Base-by-base conservation (phyloP, 2,329 filamentous ascomycete genomes). In the Xylariales sp. region DNA sequence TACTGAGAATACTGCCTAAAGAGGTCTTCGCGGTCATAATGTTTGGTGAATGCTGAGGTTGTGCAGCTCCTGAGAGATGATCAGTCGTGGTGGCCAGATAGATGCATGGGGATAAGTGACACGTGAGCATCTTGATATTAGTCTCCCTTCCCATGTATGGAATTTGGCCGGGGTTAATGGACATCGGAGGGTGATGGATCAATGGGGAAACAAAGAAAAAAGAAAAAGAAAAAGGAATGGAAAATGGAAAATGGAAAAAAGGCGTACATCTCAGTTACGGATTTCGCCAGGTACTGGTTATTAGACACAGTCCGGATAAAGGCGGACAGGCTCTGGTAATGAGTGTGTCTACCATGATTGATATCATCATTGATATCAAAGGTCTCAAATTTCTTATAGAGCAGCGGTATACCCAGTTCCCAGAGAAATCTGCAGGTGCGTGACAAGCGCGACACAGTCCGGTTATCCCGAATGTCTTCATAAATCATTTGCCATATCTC, bases 401-500 rank as follows among this genome's bases (percentile, higher is more conserved):
- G 64, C 18, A 69, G 62, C 14, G 70, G 70, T 16, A 70, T 69
- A 12, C 64, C 70, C 39, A 72, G 39, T 8, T 65, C 70, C 62
- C 67, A 63, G 4, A 72, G 65, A 46, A 72, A 71, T n/a, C 65
- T 54, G 32, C 69, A 72, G 5, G 70, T 72, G 39, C 70, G 64
- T 32, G 66, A 64, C 32, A 72, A 39, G 46, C 65, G 58, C 9
- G 70, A 69, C 18, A 72, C 6, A 5, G 66, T 70, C 56, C 28
- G 61, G 5, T 71, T 71, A 28, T 72, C 70, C 39, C 53, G 59
- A 34, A 72, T 67, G 34, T 53, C 64, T 14, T 64, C 66, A 59
- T 71, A 69, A 3, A 71, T 68, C 64, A 71, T 69, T 32, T 69
- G 66, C 70, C 70, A 72, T 52, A 72, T 69, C 62, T 72, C 70